Percentiles rank a stretch among this genome's conserved stretches.
Evolutionary conservation across 257 asterid genomes (phyloP).

Genomic region (Nicotiana benthamiana): DNA sequence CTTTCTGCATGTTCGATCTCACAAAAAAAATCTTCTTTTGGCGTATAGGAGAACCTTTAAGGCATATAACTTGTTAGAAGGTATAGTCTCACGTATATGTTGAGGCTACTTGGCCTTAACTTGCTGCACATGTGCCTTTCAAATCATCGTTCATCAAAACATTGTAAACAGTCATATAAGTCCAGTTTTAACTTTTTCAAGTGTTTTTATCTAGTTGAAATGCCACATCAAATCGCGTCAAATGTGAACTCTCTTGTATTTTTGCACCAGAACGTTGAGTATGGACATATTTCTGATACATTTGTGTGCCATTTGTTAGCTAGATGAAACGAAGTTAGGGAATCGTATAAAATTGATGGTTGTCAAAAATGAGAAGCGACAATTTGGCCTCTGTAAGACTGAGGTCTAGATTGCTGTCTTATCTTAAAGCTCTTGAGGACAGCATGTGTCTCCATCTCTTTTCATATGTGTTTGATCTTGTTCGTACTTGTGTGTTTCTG

Average conservation of each 20-base stretch:
- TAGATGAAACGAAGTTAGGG: neutral
- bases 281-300: conserved; percentile 3
- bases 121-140: neutral
- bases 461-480: neutral
- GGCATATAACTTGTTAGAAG: neutral
- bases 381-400: neutral
- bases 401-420: neutral
- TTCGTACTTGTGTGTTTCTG: neutral
- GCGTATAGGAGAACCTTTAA: neutral
- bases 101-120: neutral
- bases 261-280: neutral
- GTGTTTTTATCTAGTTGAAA: neutral
- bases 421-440: neutral
- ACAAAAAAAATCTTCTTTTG: neutral
- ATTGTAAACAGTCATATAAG: neutral
- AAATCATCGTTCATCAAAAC: neutral
- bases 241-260: neutral
- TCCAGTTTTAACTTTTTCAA: neutral
- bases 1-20: neutral
- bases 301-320: neutral
- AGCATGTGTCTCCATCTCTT: neutral
- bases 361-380: neutral
- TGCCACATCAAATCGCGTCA: neutral
- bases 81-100: neutral
- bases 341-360: neutral